These are phyloP conservation scores for Globisporangium canariense DNA, from an alignment of 352 stramenopile genomes.

Conservation along the genomic window DNA sequence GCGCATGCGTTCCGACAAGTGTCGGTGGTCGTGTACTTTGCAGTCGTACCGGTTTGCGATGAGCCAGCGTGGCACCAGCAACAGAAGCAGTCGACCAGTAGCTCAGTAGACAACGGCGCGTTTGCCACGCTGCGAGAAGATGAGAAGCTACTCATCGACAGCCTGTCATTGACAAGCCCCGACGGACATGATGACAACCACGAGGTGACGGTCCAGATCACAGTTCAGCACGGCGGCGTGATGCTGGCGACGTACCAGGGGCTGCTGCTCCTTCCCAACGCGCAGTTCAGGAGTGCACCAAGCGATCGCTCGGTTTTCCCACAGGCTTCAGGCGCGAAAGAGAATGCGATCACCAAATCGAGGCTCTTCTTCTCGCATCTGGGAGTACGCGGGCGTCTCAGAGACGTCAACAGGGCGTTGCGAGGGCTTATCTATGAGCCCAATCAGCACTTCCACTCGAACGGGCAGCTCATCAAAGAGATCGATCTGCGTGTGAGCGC, in stretches of 20 bases:
- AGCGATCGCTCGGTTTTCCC: background rate
- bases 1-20: conserved; percentile 7
- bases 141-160: conserved; percentile 30
- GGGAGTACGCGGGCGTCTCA: conserved; percentile 26
- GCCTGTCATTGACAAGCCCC: conserved; percentile 26
- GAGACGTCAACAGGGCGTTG: conserved; percentile 49
- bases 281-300: conserved; percentile 15
- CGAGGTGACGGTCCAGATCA: conserved; percentile 33
- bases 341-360: conserved; percentile 21
- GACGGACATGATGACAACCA: conserved; percentile 31
- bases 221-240: conserved; percentile 41
- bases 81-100: background rate
- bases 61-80: conserved; percentile 30
- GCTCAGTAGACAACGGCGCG: background rate
- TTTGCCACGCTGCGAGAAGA: conserved; percentile 42
- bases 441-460: conserved; percentile 46
- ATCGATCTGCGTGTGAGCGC: conserved; percentile 21
- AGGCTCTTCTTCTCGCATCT: conserved; percentile 45
- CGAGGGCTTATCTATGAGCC: conserved; percentile 53
- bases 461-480: conserved; percentile 29
- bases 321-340: background rate
- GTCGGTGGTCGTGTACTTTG: conserved; percentile 28
- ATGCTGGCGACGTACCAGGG: conserved; percentile 45
- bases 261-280: conserved; percentile 26
- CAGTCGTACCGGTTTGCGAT: conserved; percentile 55